A percentile compares a stretch with the other conserved stretches of the same genome.
These are phyloP conservation scores for Xerocomus cyaneibrunnescens DNA, from an alignment of 1,284 basidiomycete species.

Conservation along the genomic window DNA sequence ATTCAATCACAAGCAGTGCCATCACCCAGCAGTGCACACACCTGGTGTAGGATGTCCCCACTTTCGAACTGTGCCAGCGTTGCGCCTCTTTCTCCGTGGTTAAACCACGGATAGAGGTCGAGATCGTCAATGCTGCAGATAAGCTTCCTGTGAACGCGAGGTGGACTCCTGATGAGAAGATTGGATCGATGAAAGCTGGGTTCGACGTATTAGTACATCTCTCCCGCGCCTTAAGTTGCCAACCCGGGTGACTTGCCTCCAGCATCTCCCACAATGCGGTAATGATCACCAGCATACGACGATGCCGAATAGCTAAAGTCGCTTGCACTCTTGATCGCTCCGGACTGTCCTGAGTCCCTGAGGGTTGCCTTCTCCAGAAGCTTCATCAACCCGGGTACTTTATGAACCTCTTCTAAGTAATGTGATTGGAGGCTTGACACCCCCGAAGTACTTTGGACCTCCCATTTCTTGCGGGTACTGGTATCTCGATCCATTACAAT, in stretches of 20 bases:
- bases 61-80: background rate
- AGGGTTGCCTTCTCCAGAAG: background rate
- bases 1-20: background rate
- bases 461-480: background rate
- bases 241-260: background rate
- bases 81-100: background rate
- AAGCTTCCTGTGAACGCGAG: background rate
- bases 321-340: background rate
- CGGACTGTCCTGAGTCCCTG: background rate
- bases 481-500: background rate
- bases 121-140: background rate
- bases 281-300: background rate
- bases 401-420: background rate
- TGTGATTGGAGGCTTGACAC: background rate
- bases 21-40: no score
- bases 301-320: background rate
- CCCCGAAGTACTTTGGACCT: background rate
- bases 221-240: no score
- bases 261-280: background rate
- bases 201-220: no score
- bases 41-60: background rate
- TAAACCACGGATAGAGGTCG: background rate
- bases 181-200: background rate
- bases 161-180: conserved; percentile 2
- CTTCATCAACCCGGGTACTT: background rate